These are phyloP conservation scores for Aspergillus unguis DNA, from an alignment of 2,329 filamentous ascomycete genomes.

Conservation along the genomic window DNA sequence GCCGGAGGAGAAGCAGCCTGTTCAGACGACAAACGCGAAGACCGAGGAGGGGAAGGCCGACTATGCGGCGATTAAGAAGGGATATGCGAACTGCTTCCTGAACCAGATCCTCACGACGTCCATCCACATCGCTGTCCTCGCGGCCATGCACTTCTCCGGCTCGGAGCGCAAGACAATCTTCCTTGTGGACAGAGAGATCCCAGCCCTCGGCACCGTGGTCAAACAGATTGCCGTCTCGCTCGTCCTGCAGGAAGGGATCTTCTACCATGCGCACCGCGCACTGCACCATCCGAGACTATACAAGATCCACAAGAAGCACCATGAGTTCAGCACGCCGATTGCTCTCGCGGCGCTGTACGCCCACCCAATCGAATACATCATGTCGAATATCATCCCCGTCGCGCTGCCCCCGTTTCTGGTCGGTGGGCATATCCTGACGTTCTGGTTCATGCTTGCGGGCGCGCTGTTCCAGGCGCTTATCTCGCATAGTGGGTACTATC, in stretches of 20 bases:
- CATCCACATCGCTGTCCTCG: neutral
- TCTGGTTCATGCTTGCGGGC: constrained; percentile 19
- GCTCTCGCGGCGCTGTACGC: constrained; percentile 56
- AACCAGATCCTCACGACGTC: neutral
- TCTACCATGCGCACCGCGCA: constrained; percentile 56
- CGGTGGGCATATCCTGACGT: constrained; percentile 50
- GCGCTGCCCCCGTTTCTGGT: constrained; percentile 49
- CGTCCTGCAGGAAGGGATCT: constrained; percentile 24
- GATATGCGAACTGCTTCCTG: neutral
- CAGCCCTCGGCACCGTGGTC: neutral
- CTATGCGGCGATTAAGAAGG: neutral
- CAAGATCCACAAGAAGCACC: constrained; percentile 56
- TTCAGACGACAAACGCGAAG: neutral
- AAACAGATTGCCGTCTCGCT: neutral
- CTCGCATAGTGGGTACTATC: neutral
- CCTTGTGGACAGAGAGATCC: neutral
- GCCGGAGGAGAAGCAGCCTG: neutral
- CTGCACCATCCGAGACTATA: constrained; percentile 52
- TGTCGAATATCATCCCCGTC: constrained; percentile 54
- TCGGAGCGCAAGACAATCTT: neutral
- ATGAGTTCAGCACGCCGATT: constrained; percentile 55
- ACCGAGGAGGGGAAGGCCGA: neutral
- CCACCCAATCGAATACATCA: constrained; percentile 55
- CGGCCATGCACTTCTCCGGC: neutral
- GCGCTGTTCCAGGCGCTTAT: neutral